Conservation (phyloP, 176 grass and related monocot genomes). For the Cocos nucifera region DNA sequence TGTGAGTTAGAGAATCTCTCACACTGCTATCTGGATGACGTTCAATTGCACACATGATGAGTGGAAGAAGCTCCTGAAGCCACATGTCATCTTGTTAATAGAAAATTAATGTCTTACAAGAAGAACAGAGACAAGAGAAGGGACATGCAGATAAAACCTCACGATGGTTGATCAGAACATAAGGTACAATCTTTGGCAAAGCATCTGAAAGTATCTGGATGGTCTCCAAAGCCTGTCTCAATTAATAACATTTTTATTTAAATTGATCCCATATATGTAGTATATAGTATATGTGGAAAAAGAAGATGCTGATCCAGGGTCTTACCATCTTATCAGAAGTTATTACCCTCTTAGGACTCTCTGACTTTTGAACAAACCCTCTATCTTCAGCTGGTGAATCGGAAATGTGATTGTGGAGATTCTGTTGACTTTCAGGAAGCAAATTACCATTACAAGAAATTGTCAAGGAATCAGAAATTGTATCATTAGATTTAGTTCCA, state of each 20-base stretch:
- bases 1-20: constrained; percentile 94
- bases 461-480: constrained; percentile 12
- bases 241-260: constrained; percentile 11
- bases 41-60: constrained; percentile 99
- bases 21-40: constrained; percentile 69
- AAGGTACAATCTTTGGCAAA: constrained; percentile 96
- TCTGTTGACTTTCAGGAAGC: constrained; percentile 18
- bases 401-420: constrained; percentile 28
- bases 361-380: constrained; percentile 37
- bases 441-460: constrained; percentile 32
- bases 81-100: constrained; percentile 14
- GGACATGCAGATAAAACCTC: constrained; percentile 63
- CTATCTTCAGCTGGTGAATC: constrained; percentile 34
- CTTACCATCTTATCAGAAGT: constrained; percentile 72
- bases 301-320: constrained; percentile 4
- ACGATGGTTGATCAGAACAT: constrained; percentile 97
- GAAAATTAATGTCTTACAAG: constrained; percentile 11
- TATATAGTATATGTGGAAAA: too few species aligned
- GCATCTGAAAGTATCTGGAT: constrained; percentile 96
- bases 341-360: constrained; percentile 57
- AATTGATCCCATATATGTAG: too few species aligned
- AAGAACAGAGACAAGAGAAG: constrained; percentile 26
- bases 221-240: constrained; percentile 64
- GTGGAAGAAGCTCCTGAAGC: constrained; percentile 89
- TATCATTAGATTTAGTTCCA: constrained; percentile 15